Conservation (phyloP, 345 rosid species). For the Brassica carinata region DNA sequence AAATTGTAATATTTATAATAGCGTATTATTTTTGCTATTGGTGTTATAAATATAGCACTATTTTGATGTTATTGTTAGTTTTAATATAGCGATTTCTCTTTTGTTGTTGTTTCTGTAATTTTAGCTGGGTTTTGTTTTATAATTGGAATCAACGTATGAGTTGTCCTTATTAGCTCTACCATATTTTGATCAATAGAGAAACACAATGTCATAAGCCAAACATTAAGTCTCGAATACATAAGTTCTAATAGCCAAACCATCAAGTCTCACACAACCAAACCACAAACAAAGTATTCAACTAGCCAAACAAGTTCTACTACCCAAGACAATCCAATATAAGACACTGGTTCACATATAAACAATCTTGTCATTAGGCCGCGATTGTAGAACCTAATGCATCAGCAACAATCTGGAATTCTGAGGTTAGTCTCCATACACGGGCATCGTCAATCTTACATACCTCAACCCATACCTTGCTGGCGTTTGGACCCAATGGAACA, state of each 20-base stretch:
- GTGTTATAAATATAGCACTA: too few species aligned
- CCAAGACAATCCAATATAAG: background rate
- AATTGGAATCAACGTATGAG: too few species aligned
- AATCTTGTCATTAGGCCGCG: background rate
- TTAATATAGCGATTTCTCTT: too few species aligned
- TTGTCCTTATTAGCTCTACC: too few species aligned
- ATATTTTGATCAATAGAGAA: too few species aligned
- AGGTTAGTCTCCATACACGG: background rate
- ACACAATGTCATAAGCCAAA: too few species aligned
- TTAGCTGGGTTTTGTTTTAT: too few species aligned
- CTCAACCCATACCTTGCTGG: background rate
- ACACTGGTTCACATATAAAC: background rate
- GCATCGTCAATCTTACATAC: background rate
- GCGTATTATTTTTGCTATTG: too few species aligned
- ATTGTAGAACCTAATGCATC: constrained; percentile 5
- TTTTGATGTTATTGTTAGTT: too few species aligned
- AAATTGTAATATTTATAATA: too few species aligned
- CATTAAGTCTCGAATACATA: too few species aligned
- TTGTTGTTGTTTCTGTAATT: too few species aligned
- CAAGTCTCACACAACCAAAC: background rate
- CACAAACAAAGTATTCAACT: background rate
- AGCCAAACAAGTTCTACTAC: background rate
- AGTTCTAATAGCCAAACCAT: background rate
- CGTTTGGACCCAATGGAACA: background rate
- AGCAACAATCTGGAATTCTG: background rate